Conservation (phyloP, 2,329 filamentous ascomycete genomes). For the Colletotrichum gloeosporioides region DNA sequence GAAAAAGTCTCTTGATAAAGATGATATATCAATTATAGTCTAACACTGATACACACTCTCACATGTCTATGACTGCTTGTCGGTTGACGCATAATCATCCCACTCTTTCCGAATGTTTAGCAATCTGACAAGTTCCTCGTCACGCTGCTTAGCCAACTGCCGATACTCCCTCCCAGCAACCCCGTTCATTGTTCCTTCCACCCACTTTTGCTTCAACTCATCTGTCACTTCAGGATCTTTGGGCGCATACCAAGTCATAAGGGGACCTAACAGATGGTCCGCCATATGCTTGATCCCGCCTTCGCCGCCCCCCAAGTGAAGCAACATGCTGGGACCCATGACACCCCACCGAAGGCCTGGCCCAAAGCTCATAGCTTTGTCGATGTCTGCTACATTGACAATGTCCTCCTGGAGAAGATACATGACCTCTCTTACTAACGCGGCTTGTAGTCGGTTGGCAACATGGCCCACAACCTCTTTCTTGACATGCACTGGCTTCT, state of each 20-base stretch:
- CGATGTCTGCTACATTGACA: constrained; percentile 2
- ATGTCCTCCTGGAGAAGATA: constrained; percentile 5
- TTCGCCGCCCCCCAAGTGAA: constrained; percentile 23
- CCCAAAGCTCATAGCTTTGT: constrained; percentile 16
- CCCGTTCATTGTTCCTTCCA: neutral
- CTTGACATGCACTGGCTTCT: constrained; percentile 42
- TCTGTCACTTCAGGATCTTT: neutral
- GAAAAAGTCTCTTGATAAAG: neutral
- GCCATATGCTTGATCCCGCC: constrained; percentile 24
- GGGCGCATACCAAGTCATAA: constrained; percentile 16
- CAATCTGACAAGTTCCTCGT: constrained; percentile 4
- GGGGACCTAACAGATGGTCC: constrained; percentile 14
- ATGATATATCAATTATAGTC: neutral
- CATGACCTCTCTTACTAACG: constrained; percentile 6
- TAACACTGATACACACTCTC: neutral
- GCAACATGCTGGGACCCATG: constrained; percentile 18
- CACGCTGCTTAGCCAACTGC: neutral
- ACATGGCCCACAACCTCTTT: constrained; percentile 48
- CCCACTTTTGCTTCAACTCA: constrained; percentile 10
- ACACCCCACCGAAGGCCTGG: constrained; percentile 26
- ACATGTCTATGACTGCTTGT: neutral
- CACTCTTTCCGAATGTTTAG: constrained; percentile 5
- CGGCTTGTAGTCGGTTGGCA: constrained; percentile 47
- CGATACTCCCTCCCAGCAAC: constrained; percentile 4
- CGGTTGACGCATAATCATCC: neutral